A percentile compares a stretch with the other conserved stretches of the same genome.
These are phyloP conservation scores for Magnusiomyces paraingens DNA, from an alignment of 1,139 yeast genomes.

Conservation along the genomic window DNA sequence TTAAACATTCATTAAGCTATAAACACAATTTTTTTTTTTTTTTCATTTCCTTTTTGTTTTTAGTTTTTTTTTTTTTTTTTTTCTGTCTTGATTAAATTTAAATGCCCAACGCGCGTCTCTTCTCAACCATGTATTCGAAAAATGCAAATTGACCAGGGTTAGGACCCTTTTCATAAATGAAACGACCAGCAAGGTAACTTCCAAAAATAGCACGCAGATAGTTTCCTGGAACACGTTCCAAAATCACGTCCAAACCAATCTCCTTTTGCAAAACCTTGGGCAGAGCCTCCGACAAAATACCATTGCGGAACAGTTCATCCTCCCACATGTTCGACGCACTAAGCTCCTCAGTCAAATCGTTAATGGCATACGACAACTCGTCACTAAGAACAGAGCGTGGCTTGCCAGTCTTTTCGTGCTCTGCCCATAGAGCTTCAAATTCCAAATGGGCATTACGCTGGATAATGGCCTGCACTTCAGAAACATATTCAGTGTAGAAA, in stretches of 20 bases:
- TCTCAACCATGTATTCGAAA: slow-evolving; percentile 55
- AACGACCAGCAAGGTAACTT: slow-evolving; percentile 79
- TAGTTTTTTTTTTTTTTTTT: too few species aligned
- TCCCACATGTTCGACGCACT: slow-evolving; percentile 83
- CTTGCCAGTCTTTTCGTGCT: slow-evolving; percentile 58
- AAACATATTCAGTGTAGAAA: slow-evolving; percentile 76
- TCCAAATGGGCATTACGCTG: slow-evolving; percentile 75
- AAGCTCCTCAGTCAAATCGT: slow-evolving; percentile 83
- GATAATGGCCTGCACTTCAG: slow-evolving; percentile 71
- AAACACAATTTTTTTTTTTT: too few species aligned
- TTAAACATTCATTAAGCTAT: too few species aligned
- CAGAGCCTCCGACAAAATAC: slow-evolving; percentile 66
- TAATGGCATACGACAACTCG: slow-evolving; percentile 76
- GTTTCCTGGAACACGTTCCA: slow-evolving; percentile 77
- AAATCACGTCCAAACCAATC: slow-evolving; percentile 69
- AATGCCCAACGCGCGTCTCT: slow-evolving; percentile 18
- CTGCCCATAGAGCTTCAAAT: slow-evolving; percentile 81
- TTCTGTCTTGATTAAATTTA: too few species aligned
- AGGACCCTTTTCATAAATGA: slow-evolving; percentile 81
- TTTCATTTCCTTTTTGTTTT: too few species aligned
- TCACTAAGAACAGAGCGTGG: slow-evolving; percentile 80
- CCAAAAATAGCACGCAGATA: slow-evolving; percentile 89
- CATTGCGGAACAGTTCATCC: slow-evolving; percentile 70
- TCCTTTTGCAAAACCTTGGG: slow-evolving; percentile 66
- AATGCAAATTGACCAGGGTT: slow-evolving; percentile 78